A percentile compares a stretch with the other conserved stretches of the same genome.
phyloP scores from a whole-genome alignment of 2,329 filamentous ascomycete genomes.

The Arthrobotrys megalospora region DNA sequence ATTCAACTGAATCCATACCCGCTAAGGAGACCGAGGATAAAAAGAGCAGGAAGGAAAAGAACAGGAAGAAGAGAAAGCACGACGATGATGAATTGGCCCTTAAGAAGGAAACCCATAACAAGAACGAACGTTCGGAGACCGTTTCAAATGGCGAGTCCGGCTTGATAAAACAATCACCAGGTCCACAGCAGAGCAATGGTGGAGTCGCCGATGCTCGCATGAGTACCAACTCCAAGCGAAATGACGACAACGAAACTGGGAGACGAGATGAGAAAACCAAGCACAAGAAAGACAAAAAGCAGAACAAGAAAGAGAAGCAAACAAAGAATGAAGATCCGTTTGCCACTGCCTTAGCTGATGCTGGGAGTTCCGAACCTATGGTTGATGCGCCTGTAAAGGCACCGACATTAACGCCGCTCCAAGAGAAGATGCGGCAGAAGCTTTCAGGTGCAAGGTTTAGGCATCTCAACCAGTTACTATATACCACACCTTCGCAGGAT shows the following conservation, averaged over 20 bases:
- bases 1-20: not conserved
- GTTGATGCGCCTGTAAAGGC: constrained; percentile 66
- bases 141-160: constrained; percentile 46
- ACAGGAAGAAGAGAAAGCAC: constrained; percentile 61
- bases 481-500: constrained; percentile 88
- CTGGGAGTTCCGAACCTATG: constrained; percentile 2
- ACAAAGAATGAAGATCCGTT: constrained; percentile 28
- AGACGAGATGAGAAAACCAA: constrained; percentile 53
- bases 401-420: constrained; percentile 83
- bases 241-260: constrained; percentile 48
- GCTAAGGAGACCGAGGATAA: constrained; percentile 63
- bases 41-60: constrained; percentile 64
- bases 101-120: constrained; percentile 56
- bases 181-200: constrained; percentile 29
- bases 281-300: constrained; percentile 39
- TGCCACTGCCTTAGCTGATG: not conserved
- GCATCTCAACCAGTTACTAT: constrained; percentile 95
- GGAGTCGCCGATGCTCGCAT: constrained; percentile 45
- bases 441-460: constrained; percentile 95
- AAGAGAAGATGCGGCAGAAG: constrained; percentile 94
- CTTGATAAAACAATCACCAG: constrained; percentile 38
- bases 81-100: constrained; percentile 12
- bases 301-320: constrained; percentile 24
- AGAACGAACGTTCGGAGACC: constrained; percentile 19
- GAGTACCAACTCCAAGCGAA: constrained; percentile 42